Percentiles rank a stretch among this genome's conserved stretches.
These are phyloP conservation scores for Ricinus communis DNA, from an alignment of 345 rosid genomes.

Conservation along the genomic window DNA sequence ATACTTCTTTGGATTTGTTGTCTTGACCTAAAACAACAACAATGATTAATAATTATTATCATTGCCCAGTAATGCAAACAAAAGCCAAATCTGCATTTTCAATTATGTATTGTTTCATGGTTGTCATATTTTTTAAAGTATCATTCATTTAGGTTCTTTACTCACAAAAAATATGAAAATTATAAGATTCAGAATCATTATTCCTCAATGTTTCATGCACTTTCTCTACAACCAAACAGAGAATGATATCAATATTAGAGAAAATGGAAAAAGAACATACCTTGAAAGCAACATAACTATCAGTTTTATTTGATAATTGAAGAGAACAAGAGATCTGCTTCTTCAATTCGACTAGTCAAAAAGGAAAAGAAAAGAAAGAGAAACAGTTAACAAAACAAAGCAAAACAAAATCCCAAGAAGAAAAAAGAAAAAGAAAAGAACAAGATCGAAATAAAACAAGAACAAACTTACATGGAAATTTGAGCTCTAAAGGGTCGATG, in stretches of 20 bases:
- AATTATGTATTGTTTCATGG: background rate
- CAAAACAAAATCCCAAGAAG: slow-evolving; percentile 9
- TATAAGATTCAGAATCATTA: background rate
- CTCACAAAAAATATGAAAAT: background rate
- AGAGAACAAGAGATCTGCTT: slow-evolving; percentile 88
- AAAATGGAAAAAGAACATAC: slow-evolving; percentile 28
- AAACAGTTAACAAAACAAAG: slow-evolving; percentile 6
- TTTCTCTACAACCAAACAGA: slow-evolving; percentile 25
- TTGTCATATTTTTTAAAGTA: background rate
- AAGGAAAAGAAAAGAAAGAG: background rate
- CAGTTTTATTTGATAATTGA: slow-evolving; percentile 65
- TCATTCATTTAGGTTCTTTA: background rate
- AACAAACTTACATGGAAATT: slow-evolving; percentile 55
- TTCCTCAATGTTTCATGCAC: background rate
- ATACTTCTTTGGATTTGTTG: slow-evolving; percentile 80
- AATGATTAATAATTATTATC: slow-evolving; percentile 6
- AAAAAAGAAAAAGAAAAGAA: slow-evolving; percentile 8
- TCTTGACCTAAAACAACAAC: slow-evolving; percentile 59
- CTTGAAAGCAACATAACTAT: slow-evolving; percentile 74
- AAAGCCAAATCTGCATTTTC: slow-evolving; percentile 9
- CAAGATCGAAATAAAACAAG: background rate
- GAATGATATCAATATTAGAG: background rate
- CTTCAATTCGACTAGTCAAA: slow-evolving; percentile 67
- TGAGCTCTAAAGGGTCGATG: slow-evolving; percentile 79
- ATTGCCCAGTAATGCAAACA: background rate